phyloP scores from a whole-genome alignment of 2,329 filamentous ascomycete genomes.

The Didymella glomerata region DNA sequence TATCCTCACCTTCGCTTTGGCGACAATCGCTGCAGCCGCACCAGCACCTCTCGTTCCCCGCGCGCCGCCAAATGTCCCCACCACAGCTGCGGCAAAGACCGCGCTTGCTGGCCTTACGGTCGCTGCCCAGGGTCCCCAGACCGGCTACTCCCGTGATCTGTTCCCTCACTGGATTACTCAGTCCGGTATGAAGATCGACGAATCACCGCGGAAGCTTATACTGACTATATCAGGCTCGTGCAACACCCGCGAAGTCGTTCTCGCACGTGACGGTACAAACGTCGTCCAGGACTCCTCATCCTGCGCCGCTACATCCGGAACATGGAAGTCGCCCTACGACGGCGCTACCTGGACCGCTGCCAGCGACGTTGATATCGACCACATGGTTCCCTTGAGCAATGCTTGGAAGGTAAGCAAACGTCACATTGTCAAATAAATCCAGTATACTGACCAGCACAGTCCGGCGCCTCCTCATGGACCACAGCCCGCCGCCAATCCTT shows the following conservation, averaged over 20 bases:
- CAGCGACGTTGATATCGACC: constrained; percentile 80
- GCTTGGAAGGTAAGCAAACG: constrained; percentile 67
- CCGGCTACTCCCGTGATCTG: constrained; percentile 69
- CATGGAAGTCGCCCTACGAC: constrained; percentile 78
- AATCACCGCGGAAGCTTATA: not conserved
- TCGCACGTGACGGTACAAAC: constrained; percentile 74
- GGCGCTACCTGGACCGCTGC: constrained; percentile 73
- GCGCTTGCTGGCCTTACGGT: constrained; percentile 69
- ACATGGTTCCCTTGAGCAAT: constrained; percentile 81
- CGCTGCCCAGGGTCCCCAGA: constrained; percentile 61
- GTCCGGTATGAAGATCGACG: constrained; percentile 17
- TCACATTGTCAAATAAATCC: not conserved
- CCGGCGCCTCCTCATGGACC: constrained; percentile 77
- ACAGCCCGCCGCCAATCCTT: constrained; percentile 71
- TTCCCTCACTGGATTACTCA: constrained; percentile 78
- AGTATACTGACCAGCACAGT: constrained; percentile 54
- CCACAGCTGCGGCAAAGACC: constrained; percentile 63
- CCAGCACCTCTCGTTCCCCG: constrained; percentile 47
- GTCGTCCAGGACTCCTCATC: constrained; percentile 64
- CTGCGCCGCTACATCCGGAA: constrained; percentile 71
- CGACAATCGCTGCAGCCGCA: constrained; percentile 38
- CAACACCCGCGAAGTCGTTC: constrained; percentile 76
- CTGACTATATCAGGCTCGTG: constrained; percentile 56
- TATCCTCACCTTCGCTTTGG: constrained; percentile 35
- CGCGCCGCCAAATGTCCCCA: constrained; percentile 69